Evolutionary conservation across 331 rosid species (phyloP).

Genomic region (Saraca asoca): DNA sequence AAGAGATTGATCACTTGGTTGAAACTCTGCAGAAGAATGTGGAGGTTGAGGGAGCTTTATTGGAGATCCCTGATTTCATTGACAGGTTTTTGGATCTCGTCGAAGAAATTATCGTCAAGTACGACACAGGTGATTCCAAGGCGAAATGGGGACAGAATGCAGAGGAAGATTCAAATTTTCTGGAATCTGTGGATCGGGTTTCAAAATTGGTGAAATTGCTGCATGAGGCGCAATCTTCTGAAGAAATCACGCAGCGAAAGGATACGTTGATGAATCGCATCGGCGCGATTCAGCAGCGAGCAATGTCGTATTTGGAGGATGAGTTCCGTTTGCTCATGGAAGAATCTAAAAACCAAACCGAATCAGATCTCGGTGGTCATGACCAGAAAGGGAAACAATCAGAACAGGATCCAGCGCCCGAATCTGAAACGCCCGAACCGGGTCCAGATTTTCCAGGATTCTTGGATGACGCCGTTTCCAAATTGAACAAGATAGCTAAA

Average conservation of each 20-base stretch:
- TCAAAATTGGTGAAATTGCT: conserved; percentile 45
- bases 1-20: conserved; percentile 43
- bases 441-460: conserved; percentile 44
- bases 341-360: conserved; percentile 39
- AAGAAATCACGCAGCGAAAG: conserved; percentile 31
- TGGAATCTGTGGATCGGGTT: conserved; percentile 49
- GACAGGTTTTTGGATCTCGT: conserved; percentile 51
- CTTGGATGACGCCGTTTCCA: conserved; percentile 40
- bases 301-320: conserved; percentile 66
- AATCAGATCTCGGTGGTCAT: conserved; percentile 31
- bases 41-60: neutral
- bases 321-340: conserved; percentile 63
- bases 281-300: conserved; percentile 51
- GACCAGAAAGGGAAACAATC: conserved; percentile 45
- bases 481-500: conserved; percentile 47
- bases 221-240: conserved; percentile 29
- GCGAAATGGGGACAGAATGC: conserved; percentile 42
- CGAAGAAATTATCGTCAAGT: conserved; percentile 44
- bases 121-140: conserved; percentile 32
- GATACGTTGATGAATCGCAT: conserved; percentile 49
- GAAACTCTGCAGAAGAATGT: neutral
- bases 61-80: conserved; percentile 46
- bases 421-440: neutral
- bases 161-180: conserved; percentile 48
- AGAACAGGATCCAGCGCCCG: conserved; percentile 23